Conservation (phyloP, 352 stramenopile genomes). For the Peronospora tabacina region DNA sequence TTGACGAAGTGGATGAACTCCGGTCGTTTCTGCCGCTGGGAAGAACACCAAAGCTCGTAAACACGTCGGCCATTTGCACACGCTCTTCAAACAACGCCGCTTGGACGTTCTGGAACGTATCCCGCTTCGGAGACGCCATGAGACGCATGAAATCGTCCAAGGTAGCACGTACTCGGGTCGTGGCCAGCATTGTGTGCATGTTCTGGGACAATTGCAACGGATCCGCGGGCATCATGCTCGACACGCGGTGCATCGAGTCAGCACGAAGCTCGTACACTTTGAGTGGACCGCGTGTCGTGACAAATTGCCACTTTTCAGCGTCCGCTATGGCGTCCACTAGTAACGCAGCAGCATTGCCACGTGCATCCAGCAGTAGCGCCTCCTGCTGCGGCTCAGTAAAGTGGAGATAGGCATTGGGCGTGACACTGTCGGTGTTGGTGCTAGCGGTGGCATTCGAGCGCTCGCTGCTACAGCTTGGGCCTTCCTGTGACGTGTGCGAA, state of each 20-base stretch:
- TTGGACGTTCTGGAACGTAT: constrained; percentile 53
- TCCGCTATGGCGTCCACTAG: constrained; percentile 53
- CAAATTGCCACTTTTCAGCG: constrained; percentile 59
- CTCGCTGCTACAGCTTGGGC: constrained; percentile 18
- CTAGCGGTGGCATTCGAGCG: constrained; percentile 11
- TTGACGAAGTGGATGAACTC: constrained; percentile 26
- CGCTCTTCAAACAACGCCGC: constrained; percentile 48
- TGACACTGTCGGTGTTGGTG: constrained; percentile 4
- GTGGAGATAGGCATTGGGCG: constrained; percentile 41
- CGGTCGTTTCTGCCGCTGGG: constrained; percentile 3
- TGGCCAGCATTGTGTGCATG: constrained; percentile 49
- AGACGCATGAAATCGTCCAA: constrained; percentile 67
- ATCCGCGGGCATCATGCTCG: constrained; percentile 35
- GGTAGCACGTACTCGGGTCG: constrained; percentile 45
- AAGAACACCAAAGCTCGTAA: constrained; percentile 42
- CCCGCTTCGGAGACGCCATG: constrained; percentile 35
- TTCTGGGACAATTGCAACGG: constrained; percentile 22
- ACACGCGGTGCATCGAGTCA: constrained; percentile 40
- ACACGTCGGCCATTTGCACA: constrained; percentile 53
- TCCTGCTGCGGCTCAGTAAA: constrained; percentile 48
- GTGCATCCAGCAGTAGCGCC: constrained; percentile 38
- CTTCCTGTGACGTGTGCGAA: constrained; percentile 17
- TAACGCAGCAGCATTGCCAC: constrained; percentile 45
- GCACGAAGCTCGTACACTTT: constrained; percentile 50
- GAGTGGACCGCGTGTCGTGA: constrained; percentile 30